A percentile compares a stretch with the other conserved stretches of the same genome.
These are phyloP conservation scores for Hydnomerulius pinastri DNA, from an alignment of 768 basidiomycete genomes.

Conservation along the genomic window DNA sequence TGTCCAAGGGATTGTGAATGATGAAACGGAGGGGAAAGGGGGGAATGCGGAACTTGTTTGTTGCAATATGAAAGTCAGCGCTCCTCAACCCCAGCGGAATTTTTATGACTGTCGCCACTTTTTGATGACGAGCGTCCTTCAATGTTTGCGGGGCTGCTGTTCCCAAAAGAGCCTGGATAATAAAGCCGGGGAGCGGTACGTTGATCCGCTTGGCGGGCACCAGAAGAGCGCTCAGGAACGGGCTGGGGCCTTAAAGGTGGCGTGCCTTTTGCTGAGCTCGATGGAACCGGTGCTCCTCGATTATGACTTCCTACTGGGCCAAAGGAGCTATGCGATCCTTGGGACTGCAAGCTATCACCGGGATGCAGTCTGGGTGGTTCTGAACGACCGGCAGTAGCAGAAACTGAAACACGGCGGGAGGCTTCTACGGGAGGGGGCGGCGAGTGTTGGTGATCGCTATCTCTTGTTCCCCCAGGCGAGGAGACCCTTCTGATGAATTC, in stretches of 20 bases:
- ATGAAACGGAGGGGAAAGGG: not conserved
- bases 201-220: constrained; percentile 21
- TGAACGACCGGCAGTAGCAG: constrained; percentile 42
- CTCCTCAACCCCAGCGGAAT: constrained; percentile 10
- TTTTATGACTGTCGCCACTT: constrained; percentile 26
- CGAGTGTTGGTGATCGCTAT: constrained; percentile 40
- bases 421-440: constrained; percentile 51
- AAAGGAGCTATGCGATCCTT: constrained; percentile 17
- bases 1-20: constrained; percentile 6
- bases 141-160: constrained; percentile 5
- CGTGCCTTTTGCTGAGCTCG: constrained; percentile 21
- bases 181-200: constrained; percentile 20
- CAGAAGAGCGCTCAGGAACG: constrained; percentile 19
- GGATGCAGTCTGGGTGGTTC: constrained; percentile 39
- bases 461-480: constrained; percentile 43
- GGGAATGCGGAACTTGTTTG: too few relatives aligned
- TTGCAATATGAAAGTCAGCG: constrained; percentile 9
- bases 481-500: constrained; percentile 39
- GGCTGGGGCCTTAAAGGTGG: constrained; percentile 17
- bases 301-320: constrained; percentile 16
- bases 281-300: constrained; percentile 17
- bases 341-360: constrained; percentile 2
- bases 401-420: constrained; percentile 48
- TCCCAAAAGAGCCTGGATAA: constrained; percentile 25
- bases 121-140: constrained; percentile 18